phyloP scores from a whole-genome alignment of 306 rosid genomes.

The Cucurbita pepo region DNA sequence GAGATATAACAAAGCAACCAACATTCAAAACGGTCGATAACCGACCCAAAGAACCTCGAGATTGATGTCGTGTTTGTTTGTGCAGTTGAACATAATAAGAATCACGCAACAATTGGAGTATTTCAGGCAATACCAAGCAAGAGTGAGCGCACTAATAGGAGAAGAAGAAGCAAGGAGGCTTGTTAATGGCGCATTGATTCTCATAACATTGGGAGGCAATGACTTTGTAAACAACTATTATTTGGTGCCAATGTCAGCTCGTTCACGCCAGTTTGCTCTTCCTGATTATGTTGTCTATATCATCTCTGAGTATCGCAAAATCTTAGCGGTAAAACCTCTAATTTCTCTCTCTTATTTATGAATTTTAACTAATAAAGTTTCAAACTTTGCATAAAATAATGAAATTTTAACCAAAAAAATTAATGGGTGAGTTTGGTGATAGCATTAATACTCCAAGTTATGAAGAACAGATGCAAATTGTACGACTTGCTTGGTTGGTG shows the following conservation, averaged over 20 bases:
- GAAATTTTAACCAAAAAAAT: neutral
- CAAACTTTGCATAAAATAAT: no score
- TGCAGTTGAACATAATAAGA: constrained; percentile 32
- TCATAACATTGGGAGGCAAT: constrained; percentile 52
- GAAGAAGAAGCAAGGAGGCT: constrained; percentile 13
- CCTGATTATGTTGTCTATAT: constrained; percentile 29
- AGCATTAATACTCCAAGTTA: neutral
- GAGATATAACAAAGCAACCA: no score
- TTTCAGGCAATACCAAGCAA: constrained; percentile 25
- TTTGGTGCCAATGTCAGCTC: constrained; percentile 17
- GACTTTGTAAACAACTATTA: constrained; percentile 61
- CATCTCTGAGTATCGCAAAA: constrained; percentile 31
- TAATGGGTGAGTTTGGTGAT: neutral
- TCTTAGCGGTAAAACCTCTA: constrained; percentile 18
- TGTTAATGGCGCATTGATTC: constrained; percentile 23
- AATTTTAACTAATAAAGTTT: neutral
- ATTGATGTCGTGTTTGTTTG: neutral
- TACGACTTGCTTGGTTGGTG: neutral
- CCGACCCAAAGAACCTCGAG: no score
- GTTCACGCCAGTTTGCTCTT: constrained; percentile 42
- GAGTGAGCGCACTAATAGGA: constrained; percentile 30
- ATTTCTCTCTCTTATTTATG: neutral
- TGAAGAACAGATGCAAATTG: neutral
- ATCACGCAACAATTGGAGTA: constrained; percentile 23
- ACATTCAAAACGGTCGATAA: no score